Evolutionary conservation across 148 eudicot species (phyloP), one percentile per base, ranked within the genome.

Genomic region (Linanthus parryae): DNA sequence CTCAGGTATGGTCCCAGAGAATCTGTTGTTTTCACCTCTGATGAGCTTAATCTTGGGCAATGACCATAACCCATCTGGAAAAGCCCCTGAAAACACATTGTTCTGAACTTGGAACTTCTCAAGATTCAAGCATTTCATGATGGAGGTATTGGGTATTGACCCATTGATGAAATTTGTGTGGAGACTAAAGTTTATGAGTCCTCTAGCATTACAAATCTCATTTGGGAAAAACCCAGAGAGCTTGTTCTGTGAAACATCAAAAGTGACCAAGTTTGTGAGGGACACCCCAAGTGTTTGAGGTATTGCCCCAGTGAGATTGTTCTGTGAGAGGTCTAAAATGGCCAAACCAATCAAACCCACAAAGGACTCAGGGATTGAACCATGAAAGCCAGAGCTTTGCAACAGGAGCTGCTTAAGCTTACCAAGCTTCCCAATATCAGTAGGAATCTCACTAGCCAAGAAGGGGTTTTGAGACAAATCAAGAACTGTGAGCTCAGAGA

Each of bases 191-290:
- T 61, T 71, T 36, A 31, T 35, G 1, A 89, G 61, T 42, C 55
- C 35, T 56, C 70, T 77, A 34, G 62, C 73, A 31, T 35, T 62
- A 58, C 94, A 89, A 17, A 84, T 54, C 19, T 65, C 73, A 59
- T 52, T 58, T 36, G 97, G 94, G 40, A 82, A 84, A 30, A 54
- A 14, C 69, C 97, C 97, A 59, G 68, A 64, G 59, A 89, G 75
- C 65, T 69, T 84, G 68, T 89, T 89, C 23, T 54, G 61, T 19
- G 97, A 89, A 67, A 89, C 76, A 82, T 89, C 97, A 73, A 89
- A 73, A 67, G 82, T 61, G 5, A 65, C 79, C 74, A 84, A 79
- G 14, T 70, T 84, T 42, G 46, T 52, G 45, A 81, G 72, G 48
- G 75, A 76, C 13, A 52, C 12, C 23, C 79, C 79, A 51, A 77